Percentiles rank a stretch among this genome's conserved stretches.
phyloP scores from a whole-genome alignment of 768 basidiomycete genomes.

The Collybiopsis luxurians region DNA sequence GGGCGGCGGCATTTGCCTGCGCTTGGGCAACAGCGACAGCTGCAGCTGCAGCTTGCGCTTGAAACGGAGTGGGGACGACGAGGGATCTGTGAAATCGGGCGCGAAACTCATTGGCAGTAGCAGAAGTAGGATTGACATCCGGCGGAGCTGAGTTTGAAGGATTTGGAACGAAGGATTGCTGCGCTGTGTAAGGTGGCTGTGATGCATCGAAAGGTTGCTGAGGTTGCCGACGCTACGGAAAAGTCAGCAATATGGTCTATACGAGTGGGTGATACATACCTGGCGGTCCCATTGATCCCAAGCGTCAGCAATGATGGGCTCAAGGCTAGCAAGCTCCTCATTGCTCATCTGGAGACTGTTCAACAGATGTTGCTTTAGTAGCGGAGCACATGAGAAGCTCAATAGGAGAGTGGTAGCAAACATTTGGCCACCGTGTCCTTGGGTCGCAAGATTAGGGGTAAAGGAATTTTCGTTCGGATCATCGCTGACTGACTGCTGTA shows the following conservation, averaged over 20 bases:
- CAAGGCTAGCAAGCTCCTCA: constrained; percentile 75
- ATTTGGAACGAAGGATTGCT: constrained; percentile 17
- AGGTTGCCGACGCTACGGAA: constrained; percentile 45
- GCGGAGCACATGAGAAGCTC: constrained; percentile 71
- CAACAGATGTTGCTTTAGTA: constrained; percentile 73
- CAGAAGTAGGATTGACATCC: constrained; percentile 23
- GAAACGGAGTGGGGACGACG: constrained; percentile 46
- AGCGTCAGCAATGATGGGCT: constrained; percentile 78
- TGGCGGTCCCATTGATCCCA: constrained; percentile 88
- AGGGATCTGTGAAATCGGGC: constrained; percentile 52
- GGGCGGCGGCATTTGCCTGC: constrained; percentile 1
- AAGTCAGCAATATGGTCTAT: too few species aligned
- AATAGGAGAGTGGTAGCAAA: constrained; percentile 78
- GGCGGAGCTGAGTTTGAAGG: constrained; percentile 24
- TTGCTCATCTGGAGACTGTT: constrained; percentile 71
- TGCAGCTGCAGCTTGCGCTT: constrained; percentile 10
- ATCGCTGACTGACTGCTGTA: constrained; percentile 23
- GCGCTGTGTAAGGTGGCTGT: constrained; percentile 26
- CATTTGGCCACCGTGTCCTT: constrained; percentile 62
- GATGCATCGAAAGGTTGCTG: constrained; percentile 23
- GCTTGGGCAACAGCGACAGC: constrained; percentile 2
- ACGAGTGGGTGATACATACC: too few species aligned
- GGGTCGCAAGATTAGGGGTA: constrained; percentile 61
- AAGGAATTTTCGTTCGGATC: constrained; percentile 56
- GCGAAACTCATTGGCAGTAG: constrained; percentile 41